A percentile compares a stretch with the other conserved stretches of the same genome.
phyloP scores from a whole-genome alignment of 2,329 filamentous ascomycete species.

The Tolypocladium album region DNA sequence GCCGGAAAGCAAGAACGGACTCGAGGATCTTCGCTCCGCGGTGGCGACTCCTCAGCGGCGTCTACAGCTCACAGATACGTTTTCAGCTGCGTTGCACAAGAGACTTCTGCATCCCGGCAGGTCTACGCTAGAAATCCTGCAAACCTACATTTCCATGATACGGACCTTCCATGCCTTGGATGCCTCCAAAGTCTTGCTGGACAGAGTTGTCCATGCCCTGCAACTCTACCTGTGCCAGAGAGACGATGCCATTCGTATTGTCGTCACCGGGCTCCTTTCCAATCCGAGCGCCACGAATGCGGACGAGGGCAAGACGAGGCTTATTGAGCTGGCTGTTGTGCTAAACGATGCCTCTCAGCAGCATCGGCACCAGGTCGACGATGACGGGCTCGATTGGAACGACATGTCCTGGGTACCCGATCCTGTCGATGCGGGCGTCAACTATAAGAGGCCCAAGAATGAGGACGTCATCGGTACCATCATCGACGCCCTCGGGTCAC shows the following conservation, averaged over 20 bases:
- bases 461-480: slow-evolving; percentile 89
- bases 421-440: slow-evolving; percentile 82
- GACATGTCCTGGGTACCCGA: slow-evolving; percentile 92
- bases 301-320: slow-evolving; percentile 34
- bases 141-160: slow-evolving; percentile 71
- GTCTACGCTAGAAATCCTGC: slow-evolving; percentile 65
- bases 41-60: slow-evolving; percentile 59
- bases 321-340: slow-evolving; percentile 57
- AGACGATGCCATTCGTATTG: slow-evolving; percentile 68
- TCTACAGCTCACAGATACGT: slow-evolving; percentile 57
- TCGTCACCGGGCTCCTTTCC: slow-evolving; percentile 63
- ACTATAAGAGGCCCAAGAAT: slow-evolving; percentile 81
- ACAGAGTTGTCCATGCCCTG: slow-evolving; percentile 61
- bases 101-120: slow-evolving; percentile 65
- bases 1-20: slow-evolving; percentile 59
- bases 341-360: slow-evolving; percentile 51
- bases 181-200: slow-evolving; percentile 65
- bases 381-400: slow-evolving; percentile 74
- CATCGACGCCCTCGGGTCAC: slow-evolving; percentile 77
- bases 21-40: slow-evolving; percentile 63
- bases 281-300: slow-evolving; percentile 44
- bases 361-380: slow-evolving; percentile 40
- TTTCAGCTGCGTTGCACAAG: slow-evolving; percentile 53
- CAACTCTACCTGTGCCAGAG: slow-evolving; percentile 67
- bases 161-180: slow-evolving; percentile 66